phyloP scores from a whole-genome alignment of 306 rosid species.

The Sechiopsis laciniata region DNA sequence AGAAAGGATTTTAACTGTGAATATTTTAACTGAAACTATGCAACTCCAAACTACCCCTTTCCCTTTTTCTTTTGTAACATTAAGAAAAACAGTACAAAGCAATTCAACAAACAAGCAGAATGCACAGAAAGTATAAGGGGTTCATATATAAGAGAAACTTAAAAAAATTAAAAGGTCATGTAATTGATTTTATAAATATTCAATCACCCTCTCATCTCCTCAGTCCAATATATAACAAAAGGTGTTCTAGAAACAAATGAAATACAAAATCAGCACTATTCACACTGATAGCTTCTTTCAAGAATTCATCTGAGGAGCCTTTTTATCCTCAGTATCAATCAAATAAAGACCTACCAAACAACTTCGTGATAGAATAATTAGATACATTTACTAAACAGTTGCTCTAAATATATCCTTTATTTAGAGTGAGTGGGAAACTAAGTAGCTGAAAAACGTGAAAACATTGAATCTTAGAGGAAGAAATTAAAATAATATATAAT shows the following conservation, averaged over 20 bases:
- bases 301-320: conserved; percentile 1
- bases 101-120: not conserved
- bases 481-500: no score
- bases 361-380: not conserved
- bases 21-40: not conserved
- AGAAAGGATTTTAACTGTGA: not conserved
- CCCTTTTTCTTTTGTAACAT: not conserved
- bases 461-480: not conserved
- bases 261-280: no score
- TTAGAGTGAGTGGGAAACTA: not conserved
- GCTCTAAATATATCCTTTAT: not conserved
- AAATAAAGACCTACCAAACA: not conserved
- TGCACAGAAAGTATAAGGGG: not conserved
- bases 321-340: not conserved
- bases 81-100: not conserved
- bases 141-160: not conserved
- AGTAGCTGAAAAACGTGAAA: not conserved
- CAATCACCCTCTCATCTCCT: conserved; percentile 3
- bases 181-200: no score
- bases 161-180: not conserved
- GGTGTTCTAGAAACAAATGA: not conserved
- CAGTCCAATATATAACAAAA: conserved; percentile 1
- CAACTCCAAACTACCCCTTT: not conserved
- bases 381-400: not conserved
- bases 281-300: not conserved